Base-by-base conservation (phyloP, 2,329 filamentous ascomycete species). In the Phyllosticta capitalensis region DNA sequence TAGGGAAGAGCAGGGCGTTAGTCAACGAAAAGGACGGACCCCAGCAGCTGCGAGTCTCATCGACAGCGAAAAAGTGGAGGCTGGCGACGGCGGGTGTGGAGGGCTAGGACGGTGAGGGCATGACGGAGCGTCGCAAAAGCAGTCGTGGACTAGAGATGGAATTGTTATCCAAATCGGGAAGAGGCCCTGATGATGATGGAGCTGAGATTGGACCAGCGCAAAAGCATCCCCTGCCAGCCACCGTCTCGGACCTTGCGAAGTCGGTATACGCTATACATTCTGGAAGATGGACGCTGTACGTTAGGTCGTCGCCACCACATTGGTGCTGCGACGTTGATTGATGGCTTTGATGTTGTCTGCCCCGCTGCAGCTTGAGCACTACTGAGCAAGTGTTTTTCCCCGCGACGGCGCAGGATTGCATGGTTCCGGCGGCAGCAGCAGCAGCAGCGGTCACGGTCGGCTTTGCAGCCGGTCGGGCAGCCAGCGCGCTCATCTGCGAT, bases 51-150 rank as follows among this genome's bases (percentile, higher is more conserved):
- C 58, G 57, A 28, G 54, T 59, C 45, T 51, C 52, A 51, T 20
- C 30, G 12, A 20, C 24, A 45, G 50, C 24, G 51, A 22, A 65
- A 67, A 65, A 66, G 65, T 68, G 65, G 66, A 67, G 64, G 63
- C 55, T 45, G 38, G 58, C 58, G 55, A 60, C 54, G 50, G 58
- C 61, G 60, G 63, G 65, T 66, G 65, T 67, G 65, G 65, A 68
- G 65, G 64, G 61, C 65, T 67, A 67, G 63, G 56, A 62, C 59
- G 33, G 61, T 55, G 59, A 57, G 45, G 57, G 55, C 54, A 57
- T 61, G 56, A 56, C 10, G 54, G 54, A 61, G 33, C 54, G 51
- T 52, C 50, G 53, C 52, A 61, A 59, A 52, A 26, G 50, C 50
- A 52, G 20, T 21, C 50, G 50, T 52, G 20, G 50, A 26, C 50